Conservation (phyloP, 2,329 filamentous ascomycete genomes). For the Colletotrichum noveboracense region DNA sequence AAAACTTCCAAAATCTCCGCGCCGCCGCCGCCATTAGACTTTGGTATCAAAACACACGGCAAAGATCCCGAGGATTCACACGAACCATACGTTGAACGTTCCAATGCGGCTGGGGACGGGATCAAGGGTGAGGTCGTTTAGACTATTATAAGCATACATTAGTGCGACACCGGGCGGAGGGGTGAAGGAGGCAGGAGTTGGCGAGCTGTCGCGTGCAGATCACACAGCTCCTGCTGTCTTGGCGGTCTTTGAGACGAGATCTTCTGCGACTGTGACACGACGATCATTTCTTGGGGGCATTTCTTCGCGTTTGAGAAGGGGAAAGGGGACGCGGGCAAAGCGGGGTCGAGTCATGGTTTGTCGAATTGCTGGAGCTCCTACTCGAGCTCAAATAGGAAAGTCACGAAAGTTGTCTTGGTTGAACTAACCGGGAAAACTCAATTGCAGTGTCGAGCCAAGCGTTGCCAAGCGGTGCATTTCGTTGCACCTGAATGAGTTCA, state of each 20-base stretch:
- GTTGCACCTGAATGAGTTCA: background rate
- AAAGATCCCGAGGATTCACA: background rate
- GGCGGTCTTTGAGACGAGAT: conserved; percentile 4
- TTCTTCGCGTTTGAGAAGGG: background rate
- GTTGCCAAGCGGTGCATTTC: background rate
- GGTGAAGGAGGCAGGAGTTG: background rate
- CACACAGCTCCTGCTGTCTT: background rate
- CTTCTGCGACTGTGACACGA: conserved; percentile 8
- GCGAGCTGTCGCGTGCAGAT: conserved; percentile 7
- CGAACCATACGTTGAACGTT: background rate
- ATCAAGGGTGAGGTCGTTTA: background rate
- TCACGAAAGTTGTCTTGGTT: background rate
- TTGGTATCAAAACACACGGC: background rate
- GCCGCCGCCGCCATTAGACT: background rate
- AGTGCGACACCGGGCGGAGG: background rate
- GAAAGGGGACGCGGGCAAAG: background rate
- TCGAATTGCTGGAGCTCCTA: too few relatives aligned
- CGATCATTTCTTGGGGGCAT: background rate
- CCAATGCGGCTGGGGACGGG: background rate
- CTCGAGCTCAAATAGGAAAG: background rate
- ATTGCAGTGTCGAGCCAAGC: background rate
- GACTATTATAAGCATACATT: background rate
- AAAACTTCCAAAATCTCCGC: background rate
- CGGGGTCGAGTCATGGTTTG: background rate
- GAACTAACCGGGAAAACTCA: background rate